Conservation (phyloP, 192 early-diverging fungal genomes). For the Backusella macrospora region DNA sequence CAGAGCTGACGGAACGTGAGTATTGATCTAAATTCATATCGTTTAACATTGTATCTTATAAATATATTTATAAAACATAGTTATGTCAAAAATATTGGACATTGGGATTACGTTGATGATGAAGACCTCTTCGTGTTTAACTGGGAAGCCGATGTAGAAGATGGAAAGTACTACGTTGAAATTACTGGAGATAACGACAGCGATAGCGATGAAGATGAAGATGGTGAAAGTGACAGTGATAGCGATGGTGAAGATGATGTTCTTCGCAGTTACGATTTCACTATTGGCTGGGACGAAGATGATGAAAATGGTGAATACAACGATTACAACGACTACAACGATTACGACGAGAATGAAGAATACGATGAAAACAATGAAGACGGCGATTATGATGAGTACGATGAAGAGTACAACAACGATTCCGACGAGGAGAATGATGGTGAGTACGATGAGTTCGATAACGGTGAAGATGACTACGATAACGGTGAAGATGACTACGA, state of each 20-base stretch:
- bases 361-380: background rate
- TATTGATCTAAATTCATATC: background rate
- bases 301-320: background rate
- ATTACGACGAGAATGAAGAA: background rate
- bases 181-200: background rate
- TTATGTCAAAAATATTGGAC: constrained; percentile 3
- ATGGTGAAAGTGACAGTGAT: background rate
- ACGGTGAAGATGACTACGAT: background rate
- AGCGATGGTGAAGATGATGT: constrained; percentile 10
- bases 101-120: background rate
- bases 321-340: no score
- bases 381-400: background rate
- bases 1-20: background rate
- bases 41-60: background rate
- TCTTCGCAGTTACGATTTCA: constrained; percentile 7
- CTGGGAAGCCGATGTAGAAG: constrained; percentile 8
- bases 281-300: background rate
- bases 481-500: background rate
- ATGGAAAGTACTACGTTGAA: background rate
- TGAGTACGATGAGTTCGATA: background rate
- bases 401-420: background rate
- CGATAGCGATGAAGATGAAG: background rate
- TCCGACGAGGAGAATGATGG: background rate
- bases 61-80: background rate
- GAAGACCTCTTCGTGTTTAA: background rate